Evolutionary conservation across 208 protist species (phyloP), one percentile per base, ranked within the genome.

Genomic region (Naegleria gruberi): DNA sequence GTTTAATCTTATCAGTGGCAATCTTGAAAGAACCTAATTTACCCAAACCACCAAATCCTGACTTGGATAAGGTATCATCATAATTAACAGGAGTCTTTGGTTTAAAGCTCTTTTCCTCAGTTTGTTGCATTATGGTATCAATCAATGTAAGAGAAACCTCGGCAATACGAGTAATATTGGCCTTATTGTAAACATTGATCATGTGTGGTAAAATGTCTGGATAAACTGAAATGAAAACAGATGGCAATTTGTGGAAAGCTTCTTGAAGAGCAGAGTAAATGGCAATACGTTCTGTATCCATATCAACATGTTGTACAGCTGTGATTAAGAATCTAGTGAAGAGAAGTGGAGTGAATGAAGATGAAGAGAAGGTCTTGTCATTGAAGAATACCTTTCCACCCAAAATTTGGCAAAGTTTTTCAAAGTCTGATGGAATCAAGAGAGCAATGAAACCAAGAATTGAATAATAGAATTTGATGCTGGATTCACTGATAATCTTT

Each of bases 61-160:
- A 7, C 30, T 77, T 30, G 10, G 17, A 7, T 37, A 77, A 77
- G 12, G 34, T 37, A 37, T 77, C 65, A 37, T 77, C 65, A 77
- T 30, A 37, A 77, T 77, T 77, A 12, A n/a, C 6, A 7, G 17
- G n/a, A 37, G 65, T 19, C 26, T 77, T 77, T 77, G 17, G 65
- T 77, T 77, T 77, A 8, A 77, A 77, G 65, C 65, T 77, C 30
- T 77, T 30, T 77, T 77, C 26, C 26, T 77, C 65, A 6, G 65
- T 77, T 77, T 77, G 65, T 77, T 77, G 65, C 43, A 88, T 88
- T 19, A 88, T 88, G 8, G 45, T 88, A 23, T 88, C 43, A 43
- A 88, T 88, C 26, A 88, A 65, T 15, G 26, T 43, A 4, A 88
- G 34, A 30, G 44, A 37, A 42, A 65, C 45, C 65, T 88, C 84